Percentiles rank a stretch among this genome's conserved stretches.
These are phyloP conservation scores for Tolypocladium amazonense DNA, from an alignment of 2,329 filamentous ascomycete genomes.

Conservation along the genomic window DNA sequence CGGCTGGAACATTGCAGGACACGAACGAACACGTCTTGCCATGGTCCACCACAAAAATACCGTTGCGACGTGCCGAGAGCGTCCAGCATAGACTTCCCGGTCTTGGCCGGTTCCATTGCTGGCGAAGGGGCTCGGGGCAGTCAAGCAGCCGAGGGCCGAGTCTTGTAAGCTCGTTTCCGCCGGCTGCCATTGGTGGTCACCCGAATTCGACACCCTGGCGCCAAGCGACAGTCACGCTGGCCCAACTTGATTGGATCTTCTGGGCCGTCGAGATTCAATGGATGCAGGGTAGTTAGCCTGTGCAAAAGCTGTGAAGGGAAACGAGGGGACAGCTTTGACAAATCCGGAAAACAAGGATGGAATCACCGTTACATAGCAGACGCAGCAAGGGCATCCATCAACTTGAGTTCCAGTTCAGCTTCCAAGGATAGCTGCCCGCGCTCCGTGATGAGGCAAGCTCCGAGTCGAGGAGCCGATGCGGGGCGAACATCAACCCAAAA, in stretches of 20 bases:
- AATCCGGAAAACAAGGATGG: not conserved
- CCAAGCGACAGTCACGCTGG: not conserved
- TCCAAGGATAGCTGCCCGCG: not conserved
- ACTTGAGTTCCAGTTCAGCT: not conserved
- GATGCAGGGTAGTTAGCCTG: not conserved
- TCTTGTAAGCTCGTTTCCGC: not conserved
- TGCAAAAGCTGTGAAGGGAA: not conserved
- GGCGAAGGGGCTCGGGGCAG: no score
- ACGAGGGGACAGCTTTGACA: not conserved
- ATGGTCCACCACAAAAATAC: not conserved
- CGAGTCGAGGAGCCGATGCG: not conserved
- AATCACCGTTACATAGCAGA: no score
- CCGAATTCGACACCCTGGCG: not conserved
- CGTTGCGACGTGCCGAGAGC: not conserved
- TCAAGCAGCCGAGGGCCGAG: no score
- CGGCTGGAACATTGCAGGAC: no score
- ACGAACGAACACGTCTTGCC: no score
- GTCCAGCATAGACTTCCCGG: not conserved
- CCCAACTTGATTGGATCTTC: not conserved
- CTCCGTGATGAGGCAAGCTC: not conserved
- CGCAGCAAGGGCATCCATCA: no score
- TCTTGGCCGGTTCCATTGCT: no score
- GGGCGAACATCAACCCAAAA: not conserved
- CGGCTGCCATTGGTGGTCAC: not conserved
- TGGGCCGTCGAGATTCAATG: not conserved